Base-by-base conservation (phyloP, 345 rosid species). In the Salix viminalis region DNA sequence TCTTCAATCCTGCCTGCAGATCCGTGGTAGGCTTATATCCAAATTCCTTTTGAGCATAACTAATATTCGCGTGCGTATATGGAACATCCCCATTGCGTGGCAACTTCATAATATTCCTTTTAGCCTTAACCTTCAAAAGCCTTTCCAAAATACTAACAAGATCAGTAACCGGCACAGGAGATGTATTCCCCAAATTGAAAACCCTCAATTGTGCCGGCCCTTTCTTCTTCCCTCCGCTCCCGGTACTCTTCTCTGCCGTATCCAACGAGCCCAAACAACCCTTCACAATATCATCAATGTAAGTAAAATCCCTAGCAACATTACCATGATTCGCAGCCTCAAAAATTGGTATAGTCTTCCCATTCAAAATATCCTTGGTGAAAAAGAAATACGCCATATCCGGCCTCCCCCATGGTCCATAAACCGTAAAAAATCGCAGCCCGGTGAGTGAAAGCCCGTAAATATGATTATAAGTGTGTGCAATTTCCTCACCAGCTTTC, bases 331-430 rank as follows among this genome's bases (percentile, higher is more conserved):
- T 80, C 39, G 90, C 81, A 0, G 87, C 89, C 80, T 93, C 97
- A 72, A 93, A 93, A 4, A 93, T 87, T 0, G 96, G 67, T 14
- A 93, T 91, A 12, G 85, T 58, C 83, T 89, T 93, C 37, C 97
- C 90, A 65, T 87, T 89, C 72, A 93, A 77, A 7, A 93, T 90
- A 76, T 93, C 94, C 75, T 75, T 93, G 0, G 97, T 91, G 80
- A 93, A 93, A 81, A 91, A 93, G 89, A 93, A 93, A 81, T 93
- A 93, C 7, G 97, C 97, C 98, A 93, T 93, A 82, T 93, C 98
- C 4, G 98, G 97, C 73, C 97, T 89, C 18, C 98, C 98, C 98
- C 98, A 91, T 1, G 97, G 98, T 2, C 98, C 98, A 67, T 93
- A 93, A 34, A 93, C 98, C 0, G 98, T 93, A 83, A 93, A 93